These are phyloP conservation scores for Oryza brachyantha DNA, from an alignment of 176 grass and related monocot genomes.

Conservation along the genomic window DNA sequence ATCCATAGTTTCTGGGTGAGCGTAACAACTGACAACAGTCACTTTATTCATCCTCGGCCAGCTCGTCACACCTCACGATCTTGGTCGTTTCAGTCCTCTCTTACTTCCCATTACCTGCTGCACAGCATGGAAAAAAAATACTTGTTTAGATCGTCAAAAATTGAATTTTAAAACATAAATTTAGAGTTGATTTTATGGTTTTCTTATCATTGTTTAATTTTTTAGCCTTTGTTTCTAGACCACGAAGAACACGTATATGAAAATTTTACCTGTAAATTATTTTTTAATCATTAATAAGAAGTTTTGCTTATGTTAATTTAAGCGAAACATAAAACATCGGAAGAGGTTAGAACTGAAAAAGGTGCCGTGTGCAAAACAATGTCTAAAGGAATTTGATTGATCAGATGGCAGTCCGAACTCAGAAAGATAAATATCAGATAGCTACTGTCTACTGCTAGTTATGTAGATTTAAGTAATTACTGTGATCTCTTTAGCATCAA, in stretches of 20 bases:
- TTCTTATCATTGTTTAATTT: too few species aligned
- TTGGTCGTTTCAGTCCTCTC: not conserved
- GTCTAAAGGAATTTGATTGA: slow-evolving; percentile 7
- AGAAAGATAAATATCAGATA: too few species aligned
- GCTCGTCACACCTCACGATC: slow-evolving; percentile 24
- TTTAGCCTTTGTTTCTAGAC: too few species aligned
- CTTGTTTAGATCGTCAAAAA: too few species aligned
- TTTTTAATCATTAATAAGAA: too few species aligned
- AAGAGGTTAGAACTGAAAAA: not conserved
- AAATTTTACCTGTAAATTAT: too few species aligned
- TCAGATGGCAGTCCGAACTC: not conserved
- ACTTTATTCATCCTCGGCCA: not conserved
- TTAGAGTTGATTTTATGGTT: too few species aligned
- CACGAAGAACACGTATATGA: too few species aligned
- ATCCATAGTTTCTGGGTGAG: slow-evolving; percentile 23
- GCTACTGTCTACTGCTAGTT: not conserved
- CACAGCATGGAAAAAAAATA: slow-evolving; percentile 6
- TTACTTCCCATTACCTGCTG: slow-evolving; percentile 30
- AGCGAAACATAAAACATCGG: not conserved
- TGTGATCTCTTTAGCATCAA: not conserved
- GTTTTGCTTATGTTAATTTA: too few species aligned
- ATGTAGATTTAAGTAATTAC: not conserved
- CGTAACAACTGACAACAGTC: not conserved
- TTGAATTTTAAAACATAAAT: too few species aligned
- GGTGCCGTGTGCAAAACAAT: not conserved